A percentile compares a stretch with the other conserved stretches of the same genome.
Conservation (phyloP, 768 basidiomycete genomes). For the Dioszegia crocea region DNA sequence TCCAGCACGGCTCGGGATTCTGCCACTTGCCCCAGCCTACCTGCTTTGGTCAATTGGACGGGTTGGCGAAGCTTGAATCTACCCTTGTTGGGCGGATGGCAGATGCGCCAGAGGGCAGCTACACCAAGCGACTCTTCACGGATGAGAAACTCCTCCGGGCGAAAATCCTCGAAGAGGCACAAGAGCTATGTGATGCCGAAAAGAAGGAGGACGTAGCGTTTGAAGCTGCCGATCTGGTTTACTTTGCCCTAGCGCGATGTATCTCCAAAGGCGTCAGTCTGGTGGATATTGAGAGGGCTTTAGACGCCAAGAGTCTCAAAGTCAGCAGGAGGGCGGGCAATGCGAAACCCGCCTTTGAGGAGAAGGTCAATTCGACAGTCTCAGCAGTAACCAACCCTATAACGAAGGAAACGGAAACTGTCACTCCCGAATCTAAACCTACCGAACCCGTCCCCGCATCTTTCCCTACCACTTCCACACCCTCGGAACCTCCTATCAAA, state of each 20-base stretch:
- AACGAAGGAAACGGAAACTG: slow-evolving; percentile 15
- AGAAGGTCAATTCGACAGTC: slow-evolving; percentile 49
- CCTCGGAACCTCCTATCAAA: slow-evolving; percentile 54
- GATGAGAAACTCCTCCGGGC: slow-evolving; percentile 75
- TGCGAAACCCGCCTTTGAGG: slow-evolving; percentile 73
- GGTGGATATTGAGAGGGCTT: slow-evolving; percentile 72
- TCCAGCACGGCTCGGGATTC: slow-evolving; percentile 82
- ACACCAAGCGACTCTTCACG: slow-evolving; percentile 79
- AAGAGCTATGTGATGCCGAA: slow-evolving; percentile 76
- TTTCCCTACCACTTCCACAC: slow-evolving; percentile 29
- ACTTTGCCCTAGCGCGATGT: slow-evolving; percentile 85
- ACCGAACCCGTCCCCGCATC: slow-evolving; percentile 43
- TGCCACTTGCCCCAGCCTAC: slow-evolving; percentile 83
- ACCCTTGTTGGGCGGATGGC: slow-evolving; percentile 68
- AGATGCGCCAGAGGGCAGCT: slow-evolving; percentile 82
- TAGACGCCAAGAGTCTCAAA: slow-evolving; percentile 80
- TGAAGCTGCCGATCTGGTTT: slow-evolving; percentile 90
- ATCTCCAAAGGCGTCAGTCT: slow-evolving; percentile 74
- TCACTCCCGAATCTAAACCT: slow-evolving; percentile 35
- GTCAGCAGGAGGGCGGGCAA: slow-evolving; percentile 83
- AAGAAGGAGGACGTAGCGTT: slow-evolving; percentile 79
- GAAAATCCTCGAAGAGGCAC: slow-evolving; percentile 98
- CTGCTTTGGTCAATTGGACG: slow-evolving; percentile 81
- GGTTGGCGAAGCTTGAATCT: slow-evolving; percentile 72
- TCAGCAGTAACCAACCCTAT: not conserved